A percentile compares a stretch with the other conserved stretches of the same genome.
Conservation (phyloP, 371 early-diverging fungal species). For the Smittium culicis region DNA sequence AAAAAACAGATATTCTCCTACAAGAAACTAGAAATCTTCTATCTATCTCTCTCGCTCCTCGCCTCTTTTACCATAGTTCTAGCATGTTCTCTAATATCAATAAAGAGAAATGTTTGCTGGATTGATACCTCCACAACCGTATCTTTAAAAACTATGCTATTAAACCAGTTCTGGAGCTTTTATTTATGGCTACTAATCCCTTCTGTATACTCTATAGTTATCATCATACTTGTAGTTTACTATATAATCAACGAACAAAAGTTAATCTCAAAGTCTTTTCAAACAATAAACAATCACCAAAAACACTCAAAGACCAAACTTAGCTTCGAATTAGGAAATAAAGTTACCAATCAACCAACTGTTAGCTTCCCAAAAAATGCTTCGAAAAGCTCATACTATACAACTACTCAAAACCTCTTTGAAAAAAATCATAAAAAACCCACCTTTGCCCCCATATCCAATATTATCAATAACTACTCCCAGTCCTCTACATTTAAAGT, state of each 20-base stretch:
- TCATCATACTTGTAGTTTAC: not conserved
- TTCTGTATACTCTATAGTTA: not conserved
- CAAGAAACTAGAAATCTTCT: not conserved
- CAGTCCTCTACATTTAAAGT: not conserved
- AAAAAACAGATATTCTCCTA: not conserved
- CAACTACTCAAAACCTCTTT: not conserved
- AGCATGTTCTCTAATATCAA: not conserved
- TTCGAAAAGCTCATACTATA: not conserved
- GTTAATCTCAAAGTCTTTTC: not conserved
- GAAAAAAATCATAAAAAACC: not conserved
- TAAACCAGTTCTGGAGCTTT: not conserved
- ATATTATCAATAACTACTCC: not conserved
- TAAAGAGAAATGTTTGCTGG: constrained; percentile 1
- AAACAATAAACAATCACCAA: not conserved
- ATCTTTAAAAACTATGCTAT: not conserved
- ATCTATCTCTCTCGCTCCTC: not conserved
- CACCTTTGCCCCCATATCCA: not conserved
- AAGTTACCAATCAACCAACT: not conserved
- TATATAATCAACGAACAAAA: constrained; percentile 6
- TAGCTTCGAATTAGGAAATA: not conserved
- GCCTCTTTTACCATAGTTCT: constrained; percentile 3
- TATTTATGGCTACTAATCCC: constrained; percentile 8
- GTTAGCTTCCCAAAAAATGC: not conserved
- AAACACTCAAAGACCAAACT: not conserved
- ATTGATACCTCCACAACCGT: not conserved